Evolutionary conservation across 2,329 filamentous ascomycete species (phyloP).

Genomic region (Ceratocystis alfenasii): DNA sequence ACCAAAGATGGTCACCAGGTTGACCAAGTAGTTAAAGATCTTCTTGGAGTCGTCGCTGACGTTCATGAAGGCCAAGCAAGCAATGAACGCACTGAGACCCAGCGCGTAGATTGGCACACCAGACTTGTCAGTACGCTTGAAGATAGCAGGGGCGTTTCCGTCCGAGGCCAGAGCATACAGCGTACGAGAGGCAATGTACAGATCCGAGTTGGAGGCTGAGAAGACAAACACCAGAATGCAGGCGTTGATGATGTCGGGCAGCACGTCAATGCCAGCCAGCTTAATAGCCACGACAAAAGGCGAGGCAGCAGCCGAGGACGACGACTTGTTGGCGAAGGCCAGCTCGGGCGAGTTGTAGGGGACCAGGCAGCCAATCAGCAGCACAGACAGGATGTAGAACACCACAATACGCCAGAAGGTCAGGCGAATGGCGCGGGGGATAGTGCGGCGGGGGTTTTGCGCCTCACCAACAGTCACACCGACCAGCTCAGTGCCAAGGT

Average conservation of each 20-base stretch:
- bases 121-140: constrained; percentile 57
- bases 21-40: constrained; percentile 55
- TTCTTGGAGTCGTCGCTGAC: constrained; percentile 43
- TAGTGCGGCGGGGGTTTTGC: constrained; percentile 64
- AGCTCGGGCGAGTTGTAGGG: constrained; percentile 55
- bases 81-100: constrained; percentile 47
- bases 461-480: constrained; percentile 70
- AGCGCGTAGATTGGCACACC: constrained; percentile 61
- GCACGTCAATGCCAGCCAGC: constrained; percentile 47
- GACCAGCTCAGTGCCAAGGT: constrained; percentile 63
- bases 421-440: constrained; percentile 65
- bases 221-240: constrained; percentile 67
- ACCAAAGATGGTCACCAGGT: constrained; percentile 55
- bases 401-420: constrained; percentile 73
- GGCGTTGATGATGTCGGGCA: constrained; percentile 59
- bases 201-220: constrained; percentile 63
- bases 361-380: constrained; percentile 65
- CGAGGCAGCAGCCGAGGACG: constrained; percentile 46
- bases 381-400: constrained; percentile 65
- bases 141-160: constrained; percentile 58
- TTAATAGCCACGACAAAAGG: constrained; percentile 66
- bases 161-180: constrained; percentile 62
- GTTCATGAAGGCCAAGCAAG: constrained; percentile 57
- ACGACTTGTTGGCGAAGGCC: constrained; percentile 40
- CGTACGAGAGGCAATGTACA: constrained; percentile 63